These are phyloP conservation scores for Marchantia polymorpha DNA, from an alignment of 225 moss, liverwort and hornwort genomes.

Conservation along the genomic window DNA sequence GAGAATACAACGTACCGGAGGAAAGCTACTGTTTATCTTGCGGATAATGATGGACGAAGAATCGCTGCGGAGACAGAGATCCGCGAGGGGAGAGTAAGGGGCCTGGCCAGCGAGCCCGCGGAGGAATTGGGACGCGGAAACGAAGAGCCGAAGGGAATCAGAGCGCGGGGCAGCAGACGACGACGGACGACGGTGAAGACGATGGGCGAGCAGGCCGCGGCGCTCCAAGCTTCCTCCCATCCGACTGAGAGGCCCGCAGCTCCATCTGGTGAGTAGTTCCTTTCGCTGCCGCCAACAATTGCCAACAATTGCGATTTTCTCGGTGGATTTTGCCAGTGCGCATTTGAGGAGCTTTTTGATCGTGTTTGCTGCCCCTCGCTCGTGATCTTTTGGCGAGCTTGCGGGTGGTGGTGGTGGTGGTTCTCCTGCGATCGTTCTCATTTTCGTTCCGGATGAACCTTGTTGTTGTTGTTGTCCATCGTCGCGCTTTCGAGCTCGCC, in stretches of 20 bases:
- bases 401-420: no score
- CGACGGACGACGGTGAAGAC: neutral
- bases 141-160: neutral
- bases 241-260: neutral
- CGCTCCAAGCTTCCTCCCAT: conserved; percentile 5
- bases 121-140: neutral
- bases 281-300: neutral
- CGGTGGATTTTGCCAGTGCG: neutral
- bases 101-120: neutral
- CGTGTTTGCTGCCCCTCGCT: no score
- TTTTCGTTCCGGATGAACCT: no score
- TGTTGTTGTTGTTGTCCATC: no score
- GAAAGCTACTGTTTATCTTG: neutral
- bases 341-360: no score
- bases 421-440: no score
- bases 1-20: neutral
- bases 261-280: conserved; percentile 2
- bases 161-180: neutral
- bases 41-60: neutral
- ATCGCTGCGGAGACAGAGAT: neutral
- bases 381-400: no score
- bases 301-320: neutral
- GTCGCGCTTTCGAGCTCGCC: no score
- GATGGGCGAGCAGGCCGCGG: conserved; percentile 18
- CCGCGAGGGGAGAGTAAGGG: neutral